phyloP scores from a whole-genome alignment of 768 basidiomycete genomes.

The Plicaturopsis crispa region DNA sequence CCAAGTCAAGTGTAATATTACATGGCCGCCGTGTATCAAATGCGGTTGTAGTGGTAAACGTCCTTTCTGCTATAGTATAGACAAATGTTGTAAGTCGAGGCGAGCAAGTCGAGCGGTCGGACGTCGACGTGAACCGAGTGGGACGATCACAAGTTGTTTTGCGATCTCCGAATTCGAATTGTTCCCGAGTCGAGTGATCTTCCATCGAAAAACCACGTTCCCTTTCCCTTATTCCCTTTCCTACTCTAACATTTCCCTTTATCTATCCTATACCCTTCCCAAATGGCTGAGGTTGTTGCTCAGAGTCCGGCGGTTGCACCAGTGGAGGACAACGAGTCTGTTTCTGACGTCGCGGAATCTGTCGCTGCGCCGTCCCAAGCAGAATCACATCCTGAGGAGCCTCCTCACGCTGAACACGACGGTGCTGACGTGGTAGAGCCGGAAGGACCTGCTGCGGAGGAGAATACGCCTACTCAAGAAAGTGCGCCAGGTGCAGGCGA shows the following conservation, averaged over 20 bases:
- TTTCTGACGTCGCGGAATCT: slow-evolving; percentile 12
- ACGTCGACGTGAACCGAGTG: background rate
- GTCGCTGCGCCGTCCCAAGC: slow-evolving; percentile 15
- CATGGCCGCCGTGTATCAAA: slow-evolving; percentile 5
- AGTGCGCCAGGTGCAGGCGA: no score
- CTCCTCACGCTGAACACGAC: slow-evolving; percentile 28
- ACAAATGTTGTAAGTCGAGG: background rate
- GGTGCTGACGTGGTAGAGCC: slow-evolving; percentile 25
- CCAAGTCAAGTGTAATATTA: no score
- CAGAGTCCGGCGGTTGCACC: slow-evolving; percentile 12
- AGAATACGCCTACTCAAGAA: no score
- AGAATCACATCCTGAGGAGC: slow-evolving; percentile 11
- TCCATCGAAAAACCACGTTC: background rate
- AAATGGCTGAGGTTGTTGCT: slow-evolving; percentile 29
- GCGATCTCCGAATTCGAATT: no score
- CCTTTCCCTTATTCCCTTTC: slow-evolving; percentile 3
- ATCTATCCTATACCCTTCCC: slow-evolving; percentile 2
- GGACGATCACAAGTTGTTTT: no score
- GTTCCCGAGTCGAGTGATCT: slow-evolving; percentile 3
- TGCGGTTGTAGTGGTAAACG: slow-evolving; percentile 1
- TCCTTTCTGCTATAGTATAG: background rate
- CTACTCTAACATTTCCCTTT: slow-evolving; percentile 2
- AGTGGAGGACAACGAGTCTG: slow-evolving; percentile 14
- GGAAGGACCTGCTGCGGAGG: slow-evolving; percentile 13
- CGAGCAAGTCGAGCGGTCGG: background rate